Percentiles rank a stretch among this genome's conserved stretches.
phyloP scores from a whole-genome alignment of 345 rosid genomes.

The Durio zibethinus region DNA sequence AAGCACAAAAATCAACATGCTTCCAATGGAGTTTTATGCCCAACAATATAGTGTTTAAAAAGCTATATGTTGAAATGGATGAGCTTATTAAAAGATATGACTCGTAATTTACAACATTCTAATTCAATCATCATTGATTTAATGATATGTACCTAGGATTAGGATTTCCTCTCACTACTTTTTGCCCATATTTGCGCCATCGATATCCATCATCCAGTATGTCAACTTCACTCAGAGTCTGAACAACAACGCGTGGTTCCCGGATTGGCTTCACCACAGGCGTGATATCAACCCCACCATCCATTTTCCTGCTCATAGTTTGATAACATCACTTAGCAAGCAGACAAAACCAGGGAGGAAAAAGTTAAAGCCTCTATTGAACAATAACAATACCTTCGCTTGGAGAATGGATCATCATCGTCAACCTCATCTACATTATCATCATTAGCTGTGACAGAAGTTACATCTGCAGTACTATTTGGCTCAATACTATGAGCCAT shows the following conservation, averaged over 20 bases:
- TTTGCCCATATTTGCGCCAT: slow-evolving; percentile 99
- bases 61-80: slow-evolving; percentile 2
- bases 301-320: slow-evolving; percentile 68
- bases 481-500: slow-evolving; percentile 42
- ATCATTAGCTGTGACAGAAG: slow-evolving; percentile 53
- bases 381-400: slow-evolving; percentile 59
- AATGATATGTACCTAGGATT: slow-evolving; percentile 72
- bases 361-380: slow-evolving; percentile 15
- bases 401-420: slow-evolving; percentile 73
- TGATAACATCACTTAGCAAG: slow-evolving; percentile 20
- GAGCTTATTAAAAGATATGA: not conserved
- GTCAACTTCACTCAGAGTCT: slow-evolving; percentile 95
- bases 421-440: slow-evolving; percentile 61
- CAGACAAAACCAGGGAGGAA: slow-evolving; percentile 6
- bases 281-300: slow-evolving; percentile 71
- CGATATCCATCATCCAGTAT: slow-evolving; percentile 96
- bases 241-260: slow-evolving; percentile 98
- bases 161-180: slow-evolving; percentile 97
- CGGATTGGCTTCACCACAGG: slow-evolving; percentile 93
- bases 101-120: not conserved
- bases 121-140: not conserved
- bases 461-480: slow-evolving; percentile 49
- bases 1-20: not conserved
- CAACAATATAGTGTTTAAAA: not conserved
- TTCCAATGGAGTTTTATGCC: not conserved